Percentiles rank a stretch among this genome's conserved stretches.
phyloP scores from a whole-genome alignment of 305 asterid genomes.

The Fraxinus xanthoxyloides region DNA sequence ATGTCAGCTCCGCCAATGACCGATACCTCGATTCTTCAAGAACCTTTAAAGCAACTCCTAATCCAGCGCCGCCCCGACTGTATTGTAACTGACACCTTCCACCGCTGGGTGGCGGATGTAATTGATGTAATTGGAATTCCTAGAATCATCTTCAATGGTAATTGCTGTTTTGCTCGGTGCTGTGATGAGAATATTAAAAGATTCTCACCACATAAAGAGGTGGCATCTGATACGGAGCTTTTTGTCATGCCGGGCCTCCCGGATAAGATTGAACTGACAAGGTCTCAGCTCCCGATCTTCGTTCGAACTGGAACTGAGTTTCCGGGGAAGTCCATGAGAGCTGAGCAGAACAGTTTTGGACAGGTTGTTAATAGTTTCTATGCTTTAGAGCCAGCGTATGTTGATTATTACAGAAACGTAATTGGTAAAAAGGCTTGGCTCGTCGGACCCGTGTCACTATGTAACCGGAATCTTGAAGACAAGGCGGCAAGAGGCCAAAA shows the following conservation, averaged over 20 bases:
- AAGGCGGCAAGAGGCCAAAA: slow-evolving; percentile 29
- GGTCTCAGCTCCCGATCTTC: slow-evolving; percentile 6
- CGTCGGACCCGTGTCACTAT: slow-evolving; percentile 32
- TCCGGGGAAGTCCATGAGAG: not conserved
- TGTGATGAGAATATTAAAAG: slow-evolving; percentile 6
- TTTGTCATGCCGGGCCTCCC: slow-evolving; percentile 32
- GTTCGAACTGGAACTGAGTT: not conserved
- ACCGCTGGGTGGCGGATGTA: slow-evolving; percentile 19
- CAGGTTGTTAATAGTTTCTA: slow-evolving; percentile 34
- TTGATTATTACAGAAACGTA: slow-evolving; percentile 17
- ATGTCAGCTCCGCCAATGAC: slow-evolving; percentile 13
- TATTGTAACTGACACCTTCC: slow-evolving; percentile 10
- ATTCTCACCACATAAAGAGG: slow-evolving; percentile 15
- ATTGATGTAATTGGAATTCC: slow-evolving; percentile 16
- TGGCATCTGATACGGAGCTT: slow-evolving; percentile 27
- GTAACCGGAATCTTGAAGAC: slow-evolving; percentile 28
- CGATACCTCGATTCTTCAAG: slow-evolving; percentile 6
- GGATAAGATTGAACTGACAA: slow-evolving; percentile 19
- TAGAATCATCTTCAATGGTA: slow-evolving; percentile 23
- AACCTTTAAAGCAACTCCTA: slow-evolving; percentile 17
- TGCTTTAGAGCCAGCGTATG: slow-evolving; percentile 33
- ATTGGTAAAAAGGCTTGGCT: slow-evolving; percentile 28
- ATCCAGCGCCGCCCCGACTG: slow-evolving; percentile 23
- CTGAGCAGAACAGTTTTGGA: slow-evolving; percentile 24
- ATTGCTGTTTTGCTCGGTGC: slow-evolving; percentile 24